A percentile compares a stretch with the other conserved stretches of the same genome.
Evolutionary conservation across 2,329 filamentous ascomycete species (phyloP).

Genomic region (Ceratocystis variospora): DNA sequence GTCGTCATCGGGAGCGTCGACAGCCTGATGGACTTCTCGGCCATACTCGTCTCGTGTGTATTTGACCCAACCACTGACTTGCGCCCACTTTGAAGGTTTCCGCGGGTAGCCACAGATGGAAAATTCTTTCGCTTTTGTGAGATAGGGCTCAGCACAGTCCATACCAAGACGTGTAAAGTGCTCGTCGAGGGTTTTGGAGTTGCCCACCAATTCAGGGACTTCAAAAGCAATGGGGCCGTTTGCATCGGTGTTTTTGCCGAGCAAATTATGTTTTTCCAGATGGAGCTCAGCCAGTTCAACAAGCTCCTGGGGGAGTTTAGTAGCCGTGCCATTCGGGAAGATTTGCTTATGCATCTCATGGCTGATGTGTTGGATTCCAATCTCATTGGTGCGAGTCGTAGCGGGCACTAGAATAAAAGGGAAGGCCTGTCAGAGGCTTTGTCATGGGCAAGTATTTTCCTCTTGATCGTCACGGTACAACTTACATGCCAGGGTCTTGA

Average conservation of each 20-base stretch:
- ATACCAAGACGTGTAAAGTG: conserved; percentile 83
- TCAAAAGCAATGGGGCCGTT: conserved; percentile 69
- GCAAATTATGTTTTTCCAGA: conserved; percentile 67
- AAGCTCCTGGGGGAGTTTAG: conserved; percentile 45
- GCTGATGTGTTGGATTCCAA: conserved; percentile 89
- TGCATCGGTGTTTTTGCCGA: conserved; percentile 79
- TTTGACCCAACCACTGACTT: conserved; percentile 82
- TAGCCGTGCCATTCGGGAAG: conserved; percentile 50
- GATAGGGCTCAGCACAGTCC: conserved; percentile 74
- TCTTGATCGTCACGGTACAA: conserved; percentile 10
- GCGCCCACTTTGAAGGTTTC: conserved; percentile 58
- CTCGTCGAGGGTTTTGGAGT: conserved; percentile 59
- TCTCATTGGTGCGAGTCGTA: conserved; percentile 69
- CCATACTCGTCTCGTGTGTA: conserved; percentile 61
- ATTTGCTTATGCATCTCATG: conserved; percentile 68
- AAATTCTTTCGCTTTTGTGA: conserved; percentile 62
- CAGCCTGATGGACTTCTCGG: conserved; percentile 35
- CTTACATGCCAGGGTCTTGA: conserved; percentile 32
- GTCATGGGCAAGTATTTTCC: conserved; percentile 4
- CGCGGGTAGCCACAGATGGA: conserved; percentile 45
- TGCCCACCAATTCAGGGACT: conserved; percentile 63
- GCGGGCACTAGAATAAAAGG: conserved; percentile 30
- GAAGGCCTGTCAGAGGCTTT: conserved; percentile 18
- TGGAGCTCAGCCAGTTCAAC: conserved; percentile 72
- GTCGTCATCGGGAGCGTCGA: conserved; percentile 64